Base-by-base conservation (phyloP, 73 alveolate species). In the Diophrys appendiculata region DNA sequence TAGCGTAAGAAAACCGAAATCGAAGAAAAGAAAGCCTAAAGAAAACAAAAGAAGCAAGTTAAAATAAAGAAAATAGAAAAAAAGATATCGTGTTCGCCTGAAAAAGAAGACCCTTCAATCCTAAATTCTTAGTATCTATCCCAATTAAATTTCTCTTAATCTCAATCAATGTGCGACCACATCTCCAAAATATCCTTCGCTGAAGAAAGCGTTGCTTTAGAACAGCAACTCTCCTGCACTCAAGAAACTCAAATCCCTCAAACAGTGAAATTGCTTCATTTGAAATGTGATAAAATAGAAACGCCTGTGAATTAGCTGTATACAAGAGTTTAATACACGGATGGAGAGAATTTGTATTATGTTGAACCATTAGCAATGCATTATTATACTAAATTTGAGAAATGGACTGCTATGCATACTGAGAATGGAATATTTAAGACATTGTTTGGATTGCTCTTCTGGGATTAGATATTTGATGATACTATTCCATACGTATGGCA, bases 301-400 rank as follows among this genome's bases (percentile, higher is more conserved):
- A 43, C 18, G 5, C 60, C 60, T 43, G 5, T 18, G 5, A 5
- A 11, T 43, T 18, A 5, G 18, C 60, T 43, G 5, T 43, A 5
- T 43, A 43, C 60, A 23, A 65, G 87, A 43, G 86, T 84, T 3
- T 52, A 22, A 26, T 78, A 73, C 29, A 34, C 77, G 13, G 65
- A 32, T 53, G 32, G 65, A 28, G 68, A 55, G 18, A 72, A 77
- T 14, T 28, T 80, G 33, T 86, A 79, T 72, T 79, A 76, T 26
- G 99, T 95, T 22, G 99, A 95, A 84, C 88, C 93, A 33, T 82
- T 78, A 54, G 99, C 98, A 30, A 86, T 93, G 33, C 34, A 86
- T 55, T 91, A 88, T 73, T 95, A 93, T 75, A 77, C 83, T 24
- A 77, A 70, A 30, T 60, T 72, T n/a, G 93, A 92, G 69, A 82